Base-by-base conservation (phyloP, 768 basidiomycete species). In the Russula olivacea region DNA sequence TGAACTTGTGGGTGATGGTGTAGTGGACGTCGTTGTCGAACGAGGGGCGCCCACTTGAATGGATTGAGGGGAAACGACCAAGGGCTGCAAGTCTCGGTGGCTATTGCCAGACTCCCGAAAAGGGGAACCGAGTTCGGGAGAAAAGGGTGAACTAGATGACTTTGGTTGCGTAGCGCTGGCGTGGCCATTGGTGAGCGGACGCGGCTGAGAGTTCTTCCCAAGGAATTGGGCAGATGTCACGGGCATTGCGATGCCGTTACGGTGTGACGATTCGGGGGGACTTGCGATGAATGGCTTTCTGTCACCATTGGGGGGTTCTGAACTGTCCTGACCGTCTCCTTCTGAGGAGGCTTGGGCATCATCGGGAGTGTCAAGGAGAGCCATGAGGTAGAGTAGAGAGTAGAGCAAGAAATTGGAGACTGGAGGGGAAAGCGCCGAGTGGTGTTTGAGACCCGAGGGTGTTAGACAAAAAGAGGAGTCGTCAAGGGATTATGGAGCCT, bases 311-410 rank as follows among this genome's bases (percentile, higher is more conserved):
- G 83, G 80, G 30, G 83, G 83, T 76, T 87, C 85, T 69, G 83
- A 76, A 61, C 80, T 75, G 70, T 87, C 84, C 53, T 78, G 75
- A 55, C 79, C 77, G 65, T 87, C 85, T 61, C 79, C 77, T 65
- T 86, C 84, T 43, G 67, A 59, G 6, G 58, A 40, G 55, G 79
- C 72, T 68, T 80, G 79, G 30, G 81, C 69, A 43, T 82, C 74
- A 64, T 83, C 83, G 69, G 80, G 74, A 68, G 79, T 77, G 66
- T 74, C 76, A 65, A 75, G 63, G n/a, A 61, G 73, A 68, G 75
- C 74, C 80, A 82, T 82, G 68, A 68, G 61, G 59, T 69, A 62
- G 4, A 59, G 41, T n/a, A 34, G 32, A 51, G 49, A 45, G 71
- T 62, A 66, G 69, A 73, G 72, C 69, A 66, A 59, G 65, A 48